phyloP scores from a whole-genome alignment of 169 alveolate species.

The Cryptosporidium meleagridis region DNA sequence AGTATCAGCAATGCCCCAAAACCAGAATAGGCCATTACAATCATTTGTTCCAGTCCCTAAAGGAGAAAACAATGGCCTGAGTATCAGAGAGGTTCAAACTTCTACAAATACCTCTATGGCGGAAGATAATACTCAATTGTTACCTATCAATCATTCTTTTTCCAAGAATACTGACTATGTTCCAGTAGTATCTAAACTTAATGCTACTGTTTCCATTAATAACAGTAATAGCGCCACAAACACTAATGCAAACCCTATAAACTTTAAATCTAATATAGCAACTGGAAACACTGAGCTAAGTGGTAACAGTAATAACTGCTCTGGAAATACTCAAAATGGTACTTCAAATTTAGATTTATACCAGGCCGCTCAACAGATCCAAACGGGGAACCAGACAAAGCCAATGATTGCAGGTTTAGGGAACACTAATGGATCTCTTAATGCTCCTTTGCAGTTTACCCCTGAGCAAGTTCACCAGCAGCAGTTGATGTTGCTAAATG shows the following conservation, averaged over 20 bases:
- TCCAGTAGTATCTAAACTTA: not conserved
- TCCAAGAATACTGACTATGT: not conserved
- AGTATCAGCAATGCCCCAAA: constrained; percentile 38
- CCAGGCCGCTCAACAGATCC: constrained; percentile 4
- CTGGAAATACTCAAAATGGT: not conserved
- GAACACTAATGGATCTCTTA: not conserved
- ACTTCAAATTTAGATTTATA: not conserved
- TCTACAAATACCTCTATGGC: not conserved
- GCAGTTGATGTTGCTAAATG: constrained; percentile 45
- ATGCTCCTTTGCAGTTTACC: not conserved
- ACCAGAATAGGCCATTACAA: constrained; percentile 19
- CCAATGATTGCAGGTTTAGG: not conserved
- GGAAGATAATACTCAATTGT: constrained; percentile 6
- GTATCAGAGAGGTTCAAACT: not conserved
- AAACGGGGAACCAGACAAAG: not conserved
- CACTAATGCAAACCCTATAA: not conserved
- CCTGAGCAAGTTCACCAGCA: constrained; percentile 36
- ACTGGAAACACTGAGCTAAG: not conserved
- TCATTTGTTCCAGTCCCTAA: constrained; percentile 11
- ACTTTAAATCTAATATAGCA: not conserved
- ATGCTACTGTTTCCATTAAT: not conserved
- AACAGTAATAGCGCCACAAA: not conserved
- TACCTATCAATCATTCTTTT: constrained; percentile 40
- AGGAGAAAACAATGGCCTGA: not conserved
- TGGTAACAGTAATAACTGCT: not conserved